A percentile compares a stretch with the other conserved stretches of the same genome.
phyloP scores from a whole-genome alignment of 768 basidiomycete species.

The Tephrocybe sp. region DNA sequence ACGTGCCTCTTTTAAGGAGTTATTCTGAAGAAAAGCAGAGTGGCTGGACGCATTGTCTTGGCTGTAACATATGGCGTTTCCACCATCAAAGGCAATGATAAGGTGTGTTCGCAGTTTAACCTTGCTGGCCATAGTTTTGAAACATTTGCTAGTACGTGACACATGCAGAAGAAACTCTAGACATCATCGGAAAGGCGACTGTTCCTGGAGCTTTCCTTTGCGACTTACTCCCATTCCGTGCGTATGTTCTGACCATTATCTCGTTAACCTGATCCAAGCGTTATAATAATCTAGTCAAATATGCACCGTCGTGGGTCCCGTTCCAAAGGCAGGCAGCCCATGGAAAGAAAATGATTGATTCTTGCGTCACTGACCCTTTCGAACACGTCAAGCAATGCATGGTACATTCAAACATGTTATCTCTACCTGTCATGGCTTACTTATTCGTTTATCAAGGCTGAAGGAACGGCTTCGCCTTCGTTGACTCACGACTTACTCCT shows the following conservation, averaged over 20 bases:
- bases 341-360: neutral
- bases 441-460: neutral
- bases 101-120: neutral
- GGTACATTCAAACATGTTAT: neutral
- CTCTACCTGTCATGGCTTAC: slow-evolving; percentile 7
- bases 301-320: neutral
- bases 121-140: neutral
- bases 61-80: neutral
- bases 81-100: neutral
- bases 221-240: slow-evolving; percentile 27
- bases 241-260: neutral
- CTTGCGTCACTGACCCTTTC: neutral
- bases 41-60: neutral
- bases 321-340: neutral
- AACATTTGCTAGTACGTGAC: slow-evolving; percentile 25
- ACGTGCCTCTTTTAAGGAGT: neutral
- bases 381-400: slow-evolving; percentile 3
- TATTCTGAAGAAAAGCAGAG: neutral
- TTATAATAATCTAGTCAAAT: neutral
- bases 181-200: slow-evolving; percentile 21
- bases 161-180: slow-evolving; percentile 25
- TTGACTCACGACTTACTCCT: neutral
- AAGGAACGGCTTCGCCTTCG: neutral
- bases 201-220: slow-evolving; percentile 28
- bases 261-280: neutral